Evolutionary conservation across 148 eudicot genomes (phyloP).

Genomic region (Dianthus caryophyllus): DNA sequence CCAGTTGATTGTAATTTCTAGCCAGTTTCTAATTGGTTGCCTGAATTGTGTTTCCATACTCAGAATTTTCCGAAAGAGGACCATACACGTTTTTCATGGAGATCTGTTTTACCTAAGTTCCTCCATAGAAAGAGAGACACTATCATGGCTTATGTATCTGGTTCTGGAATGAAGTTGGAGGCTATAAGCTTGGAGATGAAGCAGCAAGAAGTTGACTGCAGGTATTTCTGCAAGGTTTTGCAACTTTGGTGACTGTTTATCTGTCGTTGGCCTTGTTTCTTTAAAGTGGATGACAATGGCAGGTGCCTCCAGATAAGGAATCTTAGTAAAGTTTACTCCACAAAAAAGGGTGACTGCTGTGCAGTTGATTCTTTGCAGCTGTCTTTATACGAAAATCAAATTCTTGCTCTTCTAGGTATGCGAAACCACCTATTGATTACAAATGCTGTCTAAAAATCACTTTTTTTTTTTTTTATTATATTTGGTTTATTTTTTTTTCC

Average conservation of each 20-base stretch:
- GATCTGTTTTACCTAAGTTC: conserved; percentile 38
- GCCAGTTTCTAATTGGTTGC: conserved; percentile 3
- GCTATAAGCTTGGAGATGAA: conserved; percentile 90
- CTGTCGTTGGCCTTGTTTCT: not conserved
- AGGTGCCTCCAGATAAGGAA: conserved; percentile 94
- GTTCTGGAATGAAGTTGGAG: conserved; percentile 47
- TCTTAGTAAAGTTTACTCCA: conserved; percentile 67
- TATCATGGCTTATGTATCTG: conserved; percentile 26
- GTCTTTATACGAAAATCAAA: conserved; percentile 86
- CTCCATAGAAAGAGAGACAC: conserved; percentile 40
- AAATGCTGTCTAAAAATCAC: not conserved
- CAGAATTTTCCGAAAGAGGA: conserved; percentile 68
- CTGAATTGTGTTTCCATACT: conserved; percentile 14
- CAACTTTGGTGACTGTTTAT: conserved; percentile 1
- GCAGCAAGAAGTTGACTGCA: conserved; percentile 87
- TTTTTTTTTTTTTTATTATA: not conserved
- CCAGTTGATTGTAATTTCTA: not conserved
- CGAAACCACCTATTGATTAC: conserved; percentile 1
- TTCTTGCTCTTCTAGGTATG: conserved; percentile 90
- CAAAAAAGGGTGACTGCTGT: conserved; percentile 66
- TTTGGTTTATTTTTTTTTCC: not conserved
- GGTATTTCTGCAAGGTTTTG: conserved; percentile 36
- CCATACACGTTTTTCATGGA: conserved; percentile 47
- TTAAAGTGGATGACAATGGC: conserved; percentile 25
- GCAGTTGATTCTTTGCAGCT: conserved; percentile 86